These are phyloP conservation scores for Amaranthus tricolor DNA, from an alignment of 179 eudicot genomes.

Conservation along the genomic window DNA sequence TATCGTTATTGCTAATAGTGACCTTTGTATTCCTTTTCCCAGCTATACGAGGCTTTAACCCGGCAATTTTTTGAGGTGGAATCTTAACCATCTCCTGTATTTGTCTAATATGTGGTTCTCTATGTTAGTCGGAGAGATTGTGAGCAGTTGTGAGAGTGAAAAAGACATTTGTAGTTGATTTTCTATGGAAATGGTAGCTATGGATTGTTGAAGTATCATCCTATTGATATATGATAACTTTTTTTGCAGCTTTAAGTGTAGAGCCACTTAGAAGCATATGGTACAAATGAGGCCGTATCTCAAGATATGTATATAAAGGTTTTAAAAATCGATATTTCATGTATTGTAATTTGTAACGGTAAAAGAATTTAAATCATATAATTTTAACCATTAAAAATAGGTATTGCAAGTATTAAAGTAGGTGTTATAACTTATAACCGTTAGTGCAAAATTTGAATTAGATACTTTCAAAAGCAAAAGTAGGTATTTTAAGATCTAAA, in stretches of 20 bases:
- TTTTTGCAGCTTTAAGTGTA: neutral
- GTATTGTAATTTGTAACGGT: too few species aligned
- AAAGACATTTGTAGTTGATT: neutral
- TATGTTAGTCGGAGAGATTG: neutral
- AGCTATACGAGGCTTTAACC: slow-evolving; percentile 4
- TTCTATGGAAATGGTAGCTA: neutral
- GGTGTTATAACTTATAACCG: too few species aligned
- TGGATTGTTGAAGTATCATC: slow-evolving; percentile 11
- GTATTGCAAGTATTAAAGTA: too few species aligned
- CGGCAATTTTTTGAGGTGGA: slow-evolving; percentile 14
- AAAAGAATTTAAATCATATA: too few species aligned
- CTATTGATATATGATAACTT: neutral
- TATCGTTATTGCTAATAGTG: neutral
- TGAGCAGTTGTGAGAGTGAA: slow-evolving; percentile 1
- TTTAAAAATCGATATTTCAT: too few species aligned
- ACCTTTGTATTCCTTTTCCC: neutral
- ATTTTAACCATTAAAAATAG: too few species aligned
- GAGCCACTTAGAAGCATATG: too few species aligned
- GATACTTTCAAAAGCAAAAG: too few species aligned
- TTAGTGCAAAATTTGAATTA: too few species aligned
- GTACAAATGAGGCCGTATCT: too few species aligned
- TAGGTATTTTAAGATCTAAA: too few species aligned
- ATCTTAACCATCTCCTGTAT: slow-evolving; percentile 2
- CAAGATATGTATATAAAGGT: too few species aligned
- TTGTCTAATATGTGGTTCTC: neutral